Evolutionary conservation across 2,329 filamentous ascomycete genomes (phyloP).

Genomic region (Parasarocladium wereldwijsianum): DNA sequence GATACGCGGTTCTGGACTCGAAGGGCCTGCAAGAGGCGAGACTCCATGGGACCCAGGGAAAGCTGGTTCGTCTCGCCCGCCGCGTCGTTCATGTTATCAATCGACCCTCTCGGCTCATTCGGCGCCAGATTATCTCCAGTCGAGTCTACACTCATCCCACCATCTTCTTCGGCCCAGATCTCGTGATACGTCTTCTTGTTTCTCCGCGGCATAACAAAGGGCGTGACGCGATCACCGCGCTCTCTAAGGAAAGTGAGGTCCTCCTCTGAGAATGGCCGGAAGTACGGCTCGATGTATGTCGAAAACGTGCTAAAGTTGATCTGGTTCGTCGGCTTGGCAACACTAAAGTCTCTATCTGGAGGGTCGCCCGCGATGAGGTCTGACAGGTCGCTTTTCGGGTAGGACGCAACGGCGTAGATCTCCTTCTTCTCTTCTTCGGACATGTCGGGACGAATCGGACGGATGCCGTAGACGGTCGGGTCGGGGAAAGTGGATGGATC

Average conservation of each 20-base stretch:
- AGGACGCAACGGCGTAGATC: constrained; percentile 76
- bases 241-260: constrained; percentile 88
- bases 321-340: constrained; percentile 82
- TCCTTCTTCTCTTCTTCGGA: constrained; percentile 71
- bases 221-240: constrained; percentile 66
- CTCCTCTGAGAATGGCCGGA: constrained; percentile 79
- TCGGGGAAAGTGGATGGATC: constrained; percentile 86
- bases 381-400: constrained; percentile 65
- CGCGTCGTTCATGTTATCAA: constrained; percentile 77
- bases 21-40: constrained; percentile 65
- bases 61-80: constrained; percentile 80
- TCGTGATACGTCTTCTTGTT: constrained; percentile 79
- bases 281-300: constrained; percentile 84
- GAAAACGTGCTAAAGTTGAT: constrained; percentile 88
- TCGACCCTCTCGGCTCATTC: constrained; percentile 71
- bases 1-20: constrained; percentile 56
- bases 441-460: constrained; percentile 59
- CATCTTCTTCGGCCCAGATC: constrained; percentile 89
- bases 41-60: constrained; percentile 74
- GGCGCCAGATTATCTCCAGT: constrained; percentile 53
- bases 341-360: constrained; percentile 92
- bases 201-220: constrained; percentile 75
- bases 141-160: constrained; percentile 58
- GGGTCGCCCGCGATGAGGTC: constrained; percentile 79
- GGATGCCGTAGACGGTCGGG: constrained; percentile 89